Conservation (phyloP, 1,284 basidiomycete species). For the Jaminaea rosea region DNA sequence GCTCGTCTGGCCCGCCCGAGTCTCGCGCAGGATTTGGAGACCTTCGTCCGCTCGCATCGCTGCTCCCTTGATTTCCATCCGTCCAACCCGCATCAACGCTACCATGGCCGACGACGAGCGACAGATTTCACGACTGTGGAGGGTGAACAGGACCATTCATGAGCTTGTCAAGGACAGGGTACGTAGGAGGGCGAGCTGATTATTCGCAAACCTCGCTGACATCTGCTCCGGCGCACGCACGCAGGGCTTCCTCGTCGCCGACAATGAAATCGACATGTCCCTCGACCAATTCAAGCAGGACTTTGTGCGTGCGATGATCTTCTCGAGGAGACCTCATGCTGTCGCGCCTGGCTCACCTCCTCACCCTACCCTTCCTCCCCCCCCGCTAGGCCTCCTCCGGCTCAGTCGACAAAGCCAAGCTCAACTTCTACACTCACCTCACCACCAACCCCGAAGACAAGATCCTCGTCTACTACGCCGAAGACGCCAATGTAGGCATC, state of each 20-base stretch:
- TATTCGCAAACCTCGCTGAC: background rate
- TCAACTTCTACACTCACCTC: slow-evolving; percentile 43
- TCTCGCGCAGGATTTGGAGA: no score
- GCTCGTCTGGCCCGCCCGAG: slow-evolving; percentile 10
- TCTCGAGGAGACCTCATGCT: no score
- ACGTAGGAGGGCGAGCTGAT: slow-evolving; percentile 2
- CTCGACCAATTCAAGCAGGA: slow-evolving; percentile 59
- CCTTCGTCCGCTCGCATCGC: no score
- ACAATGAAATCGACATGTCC: slow-evolving; percentile 81
- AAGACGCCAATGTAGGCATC: slow-evolving; percentile 41
- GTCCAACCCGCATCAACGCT: no score
- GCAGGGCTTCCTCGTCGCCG: slow-evolving; percentile 70
- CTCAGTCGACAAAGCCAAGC: slow-evolving; percentile 33
- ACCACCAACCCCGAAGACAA: slow-evolving; percentile 56
- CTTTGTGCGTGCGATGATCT: no score
- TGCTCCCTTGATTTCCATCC: no score
- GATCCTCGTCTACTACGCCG: slow-evolving; percentile 82
- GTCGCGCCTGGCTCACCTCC: no score
- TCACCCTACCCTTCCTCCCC: no score
- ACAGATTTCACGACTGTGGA: slow-evolving; percentile 67
- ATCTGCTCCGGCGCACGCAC: slow-evolving; percentile 5
- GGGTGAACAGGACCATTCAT: slow-evolving; percentile 91
- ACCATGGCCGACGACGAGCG: slow-evolving; percentile 48
- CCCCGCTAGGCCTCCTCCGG: slow-evolving; percentile 56
- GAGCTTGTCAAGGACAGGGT: slow-evolving; percentile 76